Base-by-base conservation (phyloP, 805 yeast species). In the Sugiyamaella lignohabitans region DNA sequence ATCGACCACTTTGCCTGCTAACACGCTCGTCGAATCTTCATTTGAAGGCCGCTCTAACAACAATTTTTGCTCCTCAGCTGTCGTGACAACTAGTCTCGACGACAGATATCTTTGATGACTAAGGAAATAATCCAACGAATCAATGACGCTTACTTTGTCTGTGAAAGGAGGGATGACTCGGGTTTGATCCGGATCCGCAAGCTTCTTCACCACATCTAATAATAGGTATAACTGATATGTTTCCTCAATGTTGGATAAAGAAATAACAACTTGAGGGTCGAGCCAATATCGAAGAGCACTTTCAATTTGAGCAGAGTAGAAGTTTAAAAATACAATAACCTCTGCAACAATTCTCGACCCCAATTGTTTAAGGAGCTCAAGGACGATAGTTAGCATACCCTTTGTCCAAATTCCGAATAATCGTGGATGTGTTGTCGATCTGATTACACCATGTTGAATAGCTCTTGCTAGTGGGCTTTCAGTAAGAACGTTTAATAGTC, bases 31-130 rank as follows among this genome's bases (percentile, higher is more conserved):
- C 14, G 32, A 27, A 27, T 27, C 32, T n/a, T n/a, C n/a, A 18
- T 40, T 38, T 16, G 23, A 16, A 8, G 43, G 16, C 36, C 39
- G 80, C 32, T 68, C 68, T 46, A 78, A 81, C 34, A 79, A 63
- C 5, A 76, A 53, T 36, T 75, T 70, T 56, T 78, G 84, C 54
- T 85, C 93, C 40, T 84, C 91, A 1, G 69, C 42, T 10, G 81
- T 75, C 2, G 82, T 74, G 2, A 89, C 77, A 2, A 75, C 70
- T 2, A 85, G 72, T 54, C 93, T 69, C 4, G 89, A 76, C 3
- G 84, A 74, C 51, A 89, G 67, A 55, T 80, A 88, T 62, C 87
- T 87, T 11, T 95, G 96, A 64, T 89, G 97, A 22, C 89, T 82
- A 51, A 87, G 71, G 36, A 89, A 71, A 54, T 87, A 85, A 46